phyloP scores from a whole-genome alignment of 345 rosid species.

The Hypericum perforatum region DNA sequence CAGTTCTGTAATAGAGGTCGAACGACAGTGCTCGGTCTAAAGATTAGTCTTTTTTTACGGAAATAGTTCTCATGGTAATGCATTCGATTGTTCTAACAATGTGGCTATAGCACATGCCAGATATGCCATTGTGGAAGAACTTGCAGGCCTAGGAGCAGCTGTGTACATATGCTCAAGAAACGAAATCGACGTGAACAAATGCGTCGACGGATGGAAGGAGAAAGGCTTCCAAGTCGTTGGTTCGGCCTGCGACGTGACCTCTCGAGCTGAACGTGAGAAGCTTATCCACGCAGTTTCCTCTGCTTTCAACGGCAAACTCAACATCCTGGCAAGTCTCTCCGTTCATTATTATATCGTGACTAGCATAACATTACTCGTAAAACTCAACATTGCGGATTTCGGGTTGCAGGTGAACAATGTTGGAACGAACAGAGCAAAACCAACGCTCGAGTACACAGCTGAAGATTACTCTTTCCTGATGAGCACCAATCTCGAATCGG shows the following conservation, averaged over 20 bases:
- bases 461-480: constrained; percentile 7
- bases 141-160: constrained; percentile 15
- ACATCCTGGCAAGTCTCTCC: constrained; percentile 12
- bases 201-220: constrained; percentile 8
- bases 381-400: neutral
- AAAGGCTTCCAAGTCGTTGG: constrained; percentile 20
- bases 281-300: constrained; percentile 9
- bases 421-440: neutral
- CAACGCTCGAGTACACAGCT: neutral
- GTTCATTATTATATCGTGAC: neutral
- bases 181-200: constrained; percentile 4
- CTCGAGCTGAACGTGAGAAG: constrained; percentile 9
- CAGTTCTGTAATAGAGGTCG: too few relatives aligned
- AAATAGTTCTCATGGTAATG: too few relatives aligned
- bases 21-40: too few relatives aligned
- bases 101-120: constrained; percentile 1
- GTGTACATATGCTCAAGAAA: constrained; percentile 12
- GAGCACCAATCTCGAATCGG: constrained; percentile 15
- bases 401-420: constrained; percentile 18
- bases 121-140: constrained; percentile 16
- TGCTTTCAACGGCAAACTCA: constrained; percentile 9
- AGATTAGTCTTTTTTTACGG: too few relatives aligned
- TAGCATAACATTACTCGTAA: neutral
- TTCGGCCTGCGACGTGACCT: constrained; percentile 12
- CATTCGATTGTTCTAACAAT: neutral